Evolutionary conservation across 2,329 filamentous ascomycete genomes (phyloP).

Genomic region (Colletotrichum endophyticum): DNA sequence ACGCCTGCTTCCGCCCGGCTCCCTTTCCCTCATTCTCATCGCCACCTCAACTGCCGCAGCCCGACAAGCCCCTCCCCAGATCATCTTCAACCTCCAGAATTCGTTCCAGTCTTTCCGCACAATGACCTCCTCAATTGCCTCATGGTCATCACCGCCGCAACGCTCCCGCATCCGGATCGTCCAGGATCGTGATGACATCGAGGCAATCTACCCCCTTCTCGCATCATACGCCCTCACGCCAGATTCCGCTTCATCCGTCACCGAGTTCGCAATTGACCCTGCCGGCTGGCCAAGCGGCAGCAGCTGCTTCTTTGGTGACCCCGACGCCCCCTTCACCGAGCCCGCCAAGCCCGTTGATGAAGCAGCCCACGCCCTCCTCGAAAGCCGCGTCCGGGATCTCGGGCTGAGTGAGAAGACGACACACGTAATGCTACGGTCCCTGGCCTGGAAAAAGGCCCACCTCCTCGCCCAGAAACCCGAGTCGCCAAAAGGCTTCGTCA

Average conservation of each 20-base stretch:
- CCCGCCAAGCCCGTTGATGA: background rate
- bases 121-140: background rate
- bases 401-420: background rate
- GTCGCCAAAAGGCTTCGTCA: fast-evolving
- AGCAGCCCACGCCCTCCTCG: background rate
- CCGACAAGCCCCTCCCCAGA: background rate
- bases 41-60: background rate
- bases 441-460: background rate
- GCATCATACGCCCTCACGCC: background rate
- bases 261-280: background rate
- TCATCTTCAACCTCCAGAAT: background rate
- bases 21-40: background rate
- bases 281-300: background rate
- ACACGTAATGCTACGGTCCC: background rate
- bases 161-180: background rate
- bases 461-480: background rate
- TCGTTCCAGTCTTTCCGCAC: background rate
- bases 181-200: background rate
- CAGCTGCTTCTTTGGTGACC: background rate
- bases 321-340: background rate
- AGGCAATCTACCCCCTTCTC: background rate
- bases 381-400: background rate
- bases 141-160: background rate
- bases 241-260: background rate
- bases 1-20: background rate